Evolutionary conservation across 768 basidiomycete genomes (phyloP).

Genomic region (Omphalotus guepiniiformis): DNA sequence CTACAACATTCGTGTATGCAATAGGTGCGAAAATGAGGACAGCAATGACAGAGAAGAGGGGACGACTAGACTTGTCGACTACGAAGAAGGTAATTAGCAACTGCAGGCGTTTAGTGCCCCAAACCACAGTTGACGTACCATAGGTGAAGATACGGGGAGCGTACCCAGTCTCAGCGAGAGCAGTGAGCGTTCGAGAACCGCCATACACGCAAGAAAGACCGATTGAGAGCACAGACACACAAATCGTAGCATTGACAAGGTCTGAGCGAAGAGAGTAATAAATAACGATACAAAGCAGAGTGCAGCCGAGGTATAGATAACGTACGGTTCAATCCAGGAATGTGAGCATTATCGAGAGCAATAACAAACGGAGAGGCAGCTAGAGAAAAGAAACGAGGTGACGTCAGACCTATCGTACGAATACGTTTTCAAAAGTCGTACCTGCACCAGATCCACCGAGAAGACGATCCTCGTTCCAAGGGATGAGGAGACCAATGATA

Average conservation of each 20-base stretch:
- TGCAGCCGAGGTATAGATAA: neutral
- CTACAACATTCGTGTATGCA: slow-evolving; percentile 34
- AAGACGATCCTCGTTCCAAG: slow-evolving; percentile 32
- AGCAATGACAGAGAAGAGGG: slow-evolving; percentile 35
- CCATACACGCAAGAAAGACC: slow-evolving; percentile 44
- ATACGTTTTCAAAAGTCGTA: slow-evolving; percentile 2
- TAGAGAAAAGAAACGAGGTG: neutral
- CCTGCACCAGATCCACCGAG: slow-evolving; percentile 33
- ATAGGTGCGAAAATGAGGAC: slow-evolving; percentile 35
- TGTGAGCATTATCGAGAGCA: slow-evolving; percentile 33
- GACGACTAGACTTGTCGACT: slow-evolving; percentile 45
- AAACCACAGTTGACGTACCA: slow-evolving; percentile 15
- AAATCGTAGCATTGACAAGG: slow-evolving; percentile 40
- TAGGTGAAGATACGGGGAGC: slow-evolving; percentile 41
- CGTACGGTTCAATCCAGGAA: slow-evolving; percentile 39
- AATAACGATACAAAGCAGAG: neutral
- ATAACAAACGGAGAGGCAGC: slow-evolving; percentile 46
- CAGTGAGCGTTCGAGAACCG: slow-evolving; percentile 40
- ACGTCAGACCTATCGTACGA: neutral
- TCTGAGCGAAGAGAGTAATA: slow-evolving; percentile 14
- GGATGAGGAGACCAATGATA: slow-evolving; percentile 38
- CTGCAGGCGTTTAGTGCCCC: neutral
- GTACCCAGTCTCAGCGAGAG: slow-evolving; percentile 43
- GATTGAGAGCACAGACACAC: slow-evolving; percentile 42
- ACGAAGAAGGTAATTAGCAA: neutral